Evolutionary conservation across 345 rosid species (phyloP), one percentile per base, ranked within the genome.

Genomic region (Pugionium dolabratum): DNA sequence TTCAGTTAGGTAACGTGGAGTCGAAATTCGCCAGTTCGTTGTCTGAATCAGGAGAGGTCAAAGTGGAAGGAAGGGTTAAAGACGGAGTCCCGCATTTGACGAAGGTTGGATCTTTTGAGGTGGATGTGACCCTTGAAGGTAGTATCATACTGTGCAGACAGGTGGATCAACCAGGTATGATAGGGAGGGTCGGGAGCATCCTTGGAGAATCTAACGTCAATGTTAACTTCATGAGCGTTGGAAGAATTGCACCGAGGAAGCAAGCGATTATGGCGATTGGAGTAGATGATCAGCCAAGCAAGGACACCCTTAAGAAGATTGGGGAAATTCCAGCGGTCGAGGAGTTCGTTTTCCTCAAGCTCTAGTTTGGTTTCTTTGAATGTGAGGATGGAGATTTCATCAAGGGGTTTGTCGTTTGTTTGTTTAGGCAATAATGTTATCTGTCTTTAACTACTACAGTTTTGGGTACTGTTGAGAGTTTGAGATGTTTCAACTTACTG

Each of bases 211-310:
- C 85, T 65, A 90, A 90, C 41, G 92, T 87, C 43, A 90, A 90
- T 54, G 92, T 90, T 41, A 87, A 81, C 69, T 90, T 90, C 81
- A 87, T 85, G 95, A 90, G 95, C 5, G 97, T 87, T 47, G 97
- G 95, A 8, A 84, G 97, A 83, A 79, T 87, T 9, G 95, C 97
- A 57, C 97, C 97, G 0, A 64, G 95, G 67, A 90, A 86, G 82
- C 92, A 87, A 45, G 97, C 97, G 0, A 85, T 90, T 34, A 90
- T 87, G 95, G 97, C 95, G 1, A 90, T 90, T n/a, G 97, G 97
- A 41, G 90, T 90, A 1, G 97, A 87, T 43, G 97, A 90, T 2
- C 84, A 76, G 46, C 97, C 92, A 35, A 79, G 80, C 61, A 79
- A 79, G 36, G 83, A 84, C 41, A 62, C 79, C 31, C 65, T 90